Conservation (phyloP, 1,139 yeast genomes). For the Sugiyamaella sp. region DNA sequence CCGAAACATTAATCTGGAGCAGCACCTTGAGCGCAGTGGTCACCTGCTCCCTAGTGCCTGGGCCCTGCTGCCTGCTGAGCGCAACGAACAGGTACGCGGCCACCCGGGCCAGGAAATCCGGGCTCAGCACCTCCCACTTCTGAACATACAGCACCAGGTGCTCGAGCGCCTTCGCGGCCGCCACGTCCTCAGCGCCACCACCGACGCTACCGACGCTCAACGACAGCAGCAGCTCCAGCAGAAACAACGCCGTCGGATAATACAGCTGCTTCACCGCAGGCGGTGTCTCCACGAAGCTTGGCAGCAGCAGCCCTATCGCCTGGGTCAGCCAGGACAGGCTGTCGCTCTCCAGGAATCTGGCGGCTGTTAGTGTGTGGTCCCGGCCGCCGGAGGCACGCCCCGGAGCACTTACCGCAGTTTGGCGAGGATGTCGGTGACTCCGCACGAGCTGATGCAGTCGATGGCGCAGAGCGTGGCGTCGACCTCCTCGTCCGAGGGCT, state of each 20-base stretch:
- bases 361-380: constrained; percentile 5
- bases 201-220: constrained; percentile 28
- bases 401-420: constrained; percentile 29
- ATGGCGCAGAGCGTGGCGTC: constrained; percentile 80
- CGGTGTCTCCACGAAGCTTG: constrained; percentile 33
- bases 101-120: constrained; percentile 40
- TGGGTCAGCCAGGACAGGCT: constrained; percentile 24
- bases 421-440: constrained; percentile 55
- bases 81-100: constrained; percentile 32
- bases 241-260: constrained; percentile 32
- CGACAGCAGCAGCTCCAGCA: constrained; percentile 34
- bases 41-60: constrained; percentile 50
- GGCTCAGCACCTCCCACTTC: constrained; percentile 36
- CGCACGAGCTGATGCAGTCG: constrained; percentile 77
- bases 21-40: constrained; percentile 21
- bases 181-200: constrained; percentile 18
- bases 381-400: neutral
- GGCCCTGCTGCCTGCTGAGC: constrained; percentile 40
- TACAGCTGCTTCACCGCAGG: constrained; percentile 29
- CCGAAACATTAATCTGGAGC: constrained; percentile 24
- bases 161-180: constrained; percentile 25
- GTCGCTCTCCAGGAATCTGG: constrained; percentile 21
- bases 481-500: constrained; percentile 90
- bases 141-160: constrained; percentile 27
- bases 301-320: constrained; percentile 35